Conservation (phyloP, 371 early-diverging fungal genomes). For the Syncephalastrum racemosum region DNA sequence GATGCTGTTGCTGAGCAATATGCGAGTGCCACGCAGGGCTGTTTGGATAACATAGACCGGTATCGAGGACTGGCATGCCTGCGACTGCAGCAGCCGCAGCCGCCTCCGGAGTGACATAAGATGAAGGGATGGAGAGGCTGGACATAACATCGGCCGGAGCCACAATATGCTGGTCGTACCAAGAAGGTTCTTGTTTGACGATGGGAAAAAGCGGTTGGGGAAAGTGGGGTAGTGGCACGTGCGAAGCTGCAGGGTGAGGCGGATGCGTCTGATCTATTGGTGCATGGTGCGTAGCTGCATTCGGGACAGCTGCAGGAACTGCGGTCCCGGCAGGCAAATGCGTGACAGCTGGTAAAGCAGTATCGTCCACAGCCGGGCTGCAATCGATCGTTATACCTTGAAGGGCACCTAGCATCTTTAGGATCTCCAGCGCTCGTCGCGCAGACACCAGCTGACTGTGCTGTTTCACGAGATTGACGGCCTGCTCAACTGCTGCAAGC, state of each 20-base stretch:
- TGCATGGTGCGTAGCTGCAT: constrained; percentile 2
- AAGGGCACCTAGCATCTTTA: constrained; percentile 8
- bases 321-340: constrained; percentile 2
- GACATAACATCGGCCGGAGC: too few species aligned
- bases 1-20: not conserved
- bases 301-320: constrained; percentile 6
- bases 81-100: constrained; percentile 1
- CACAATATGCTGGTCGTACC: too few species aligned
- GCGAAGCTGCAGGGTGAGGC: constrained; percentile 1
- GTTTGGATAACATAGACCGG: too few species aligned
- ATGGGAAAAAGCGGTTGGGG: not conserved
- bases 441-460: constrained; percentile 11
- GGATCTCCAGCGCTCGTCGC: constrained; percentile 10
- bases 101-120: too few species aligned
- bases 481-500: constrained; percentile 8
- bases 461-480: constrained; percentile 9
- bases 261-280: constrained; percentile 4
- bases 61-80: not conserved
- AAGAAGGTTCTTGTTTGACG: constrained; percentile 1
- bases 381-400: not conserved
- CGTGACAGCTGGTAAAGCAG: not conserved
- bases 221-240: constrained; percentile 4
- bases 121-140: too few species aligned
- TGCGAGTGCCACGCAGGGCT: not conserved
- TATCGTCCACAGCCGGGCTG: not conserved